Evolutionary conservation across 2,329 filamentous ascomycete genomes (phyloP).

Genomic region (Hypoxylon sp.): DNA sequence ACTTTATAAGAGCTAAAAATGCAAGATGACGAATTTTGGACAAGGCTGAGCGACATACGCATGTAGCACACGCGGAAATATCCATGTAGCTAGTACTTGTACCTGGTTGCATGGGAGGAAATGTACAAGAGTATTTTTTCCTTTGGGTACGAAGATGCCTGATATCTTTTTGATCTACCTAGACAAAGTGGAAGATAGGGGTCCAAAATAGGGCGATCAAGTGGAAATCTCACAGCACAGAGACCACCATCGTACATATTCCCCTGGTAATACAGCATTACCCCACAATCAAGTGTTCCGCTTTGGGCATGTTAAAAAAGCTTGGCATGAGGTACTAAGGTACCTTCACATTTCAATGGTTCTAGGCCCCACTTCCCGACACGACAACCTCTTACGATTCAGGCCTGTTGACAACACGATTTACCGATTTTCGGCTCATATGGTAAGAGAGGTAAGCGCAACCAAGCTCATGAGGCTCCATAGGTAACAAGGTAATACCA

Average conservation of each 20-base stretch:
- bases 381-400: slow-evolving; percentile 22
- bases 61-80: slow-evolving; percentile 26
- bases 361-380: slow-evolving; percentile 12
- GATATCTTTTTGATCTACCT: neutral
- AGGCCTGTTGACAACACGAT: slow-evolving; percentile 4
- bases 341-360: slow-evolving; percentile 14
- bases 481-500: neutral
- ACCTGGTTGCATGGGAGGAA: neutral
- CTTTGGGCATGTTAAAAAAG: slow-evolving; percentile 29
- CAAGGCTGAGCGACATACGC: slow-evolving; percentile 33
- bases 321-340: slow-evolving; percentile 34
- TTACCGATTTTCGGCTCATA: neutral
- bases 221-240: slow-evolving; percentile 22
- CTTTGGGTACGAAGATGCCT: neutral
- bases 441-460: neutral
- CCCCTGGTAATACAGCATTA: slow-evolving; percentile 35
- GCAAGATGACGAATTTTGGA: slow-evolving; percentile 36
- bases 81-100: slow-evolving; percentile 13
- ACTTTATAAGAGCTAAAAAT: slow-evolving; percentile 15
- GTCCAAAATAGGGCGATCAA: slow-evolving; percentile 24
- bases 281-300: slow-evolving; percentile 39
- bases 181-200: slow-evolving; percentile 4
- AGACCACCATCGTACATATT: slow-evolving; percentile 5
- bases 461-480: neutral
- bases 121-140: neutral